phyloP scores from a whole-genome alignment of 2,329 filamentous ascomycete species.

The Colletotrichum navitas region DNA sequence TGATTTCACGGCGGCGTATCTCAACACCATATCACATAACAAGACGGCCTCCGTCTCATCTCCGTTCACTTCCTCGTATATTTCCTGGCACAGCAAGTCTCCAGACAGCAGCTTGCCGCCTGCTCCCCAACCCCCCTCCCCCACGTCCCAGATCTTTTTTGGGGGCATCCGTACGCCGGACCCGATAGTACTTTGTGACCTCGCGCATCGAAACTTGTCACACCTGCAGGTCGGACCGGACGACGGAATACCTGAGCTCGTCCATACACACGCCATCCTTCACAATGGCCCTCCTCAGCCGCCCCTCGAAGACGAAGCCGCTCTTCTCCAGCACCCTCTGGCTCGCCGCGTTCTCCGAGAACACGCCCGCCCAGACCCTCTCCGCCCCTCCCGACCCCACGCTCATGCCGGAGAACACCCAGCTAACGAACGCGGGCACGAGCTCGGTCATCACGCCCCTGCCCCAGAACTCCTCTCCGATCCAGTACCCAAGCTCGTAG shows the following conservation, averaged over 20 bases:
- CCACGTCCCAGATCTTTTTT: neutral
- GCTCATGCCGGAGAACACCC: conserved; percentile 57
- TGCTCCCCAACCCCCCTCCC: neutral
- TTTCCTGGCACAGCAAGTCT: neutral
- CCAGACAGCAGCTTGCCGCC: neutral
- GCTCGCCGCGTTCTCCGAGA: conserved; percentile 56
- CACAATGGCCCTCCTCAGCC: conserved; percentile 54
- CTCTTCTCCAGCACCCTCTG: conserved; percentile 55
- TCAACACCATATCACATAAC: neutral
- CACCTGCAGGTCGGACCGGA: conserved; percentile 50
- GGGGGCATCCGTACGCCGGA: neutral
- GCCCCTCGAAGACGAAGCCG: conserved; percentile 60
- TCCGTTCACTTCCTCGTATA: neutral
- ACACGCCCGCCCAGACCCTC: conserved; percentile 57
- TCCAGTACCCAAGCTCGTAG: conserved; percentile 64
- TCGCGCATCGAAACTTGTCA: too few species aligned
- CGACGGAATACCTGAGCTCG: conserved; percentile 53
- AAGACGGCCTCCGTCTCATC: neutral
- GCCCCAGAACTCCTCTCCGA: conserved; percentile 58
- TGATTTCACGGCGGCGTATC: neutral
- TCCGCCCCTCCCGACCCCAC: conserved; percentile 47
- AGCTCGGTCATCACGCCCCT: conserved; percentile 59
- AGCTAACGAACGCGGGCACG: conserved; percentile 54
- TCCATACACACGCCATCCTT: conserved; percentile 59
- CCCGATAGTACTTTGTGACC: neutral